Conservation (phyloP, 352 stramenopile species). For the Pythium oligandrum region DNA sequence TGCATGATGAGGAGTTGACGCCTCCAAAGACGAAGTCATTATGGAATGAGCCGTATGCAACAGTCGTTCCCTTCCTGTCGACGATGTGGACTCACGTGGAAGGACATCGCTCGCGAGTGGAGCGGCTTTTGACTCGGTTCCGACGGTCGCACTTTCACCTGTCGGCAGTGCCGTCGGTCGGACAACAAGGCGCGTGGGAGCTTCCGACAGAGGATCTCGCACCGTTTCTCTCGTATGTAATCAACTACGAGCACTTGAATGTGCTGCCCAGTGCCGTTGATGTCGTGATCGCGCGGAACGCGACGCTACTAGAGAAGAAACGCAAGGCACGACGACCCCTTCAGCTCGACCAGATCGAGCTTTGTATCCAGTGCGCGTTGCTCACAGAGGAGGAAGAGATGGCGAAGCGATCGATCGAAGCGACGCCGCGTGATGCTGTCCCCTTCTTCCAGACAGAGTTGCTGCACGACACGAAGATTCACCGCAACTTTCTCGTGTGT, state of each 20-base stretch:
- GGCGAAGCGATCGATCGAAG: neutral
- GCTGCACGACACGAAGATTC: neutral
- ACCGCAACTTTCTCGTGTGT: neutral
- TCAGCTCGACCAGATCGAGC: conserved; percentile 2
- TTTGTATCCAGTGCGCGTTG: conserved; percentile 4
- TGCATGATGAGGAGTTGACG: neutral
- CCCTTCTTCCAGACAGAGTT: conserved; percentile 4
- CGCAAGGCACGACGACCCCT: neutral
- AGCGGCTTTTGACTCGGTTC: conserved; percentile 1
- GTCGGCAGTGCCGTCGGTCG: conserved; percentile 1
- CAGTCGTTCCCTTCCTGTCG: conserved; percentile 1
- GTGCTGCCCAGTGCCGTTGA: conserved; percentile 1
- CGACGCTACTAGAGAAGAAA: conserved; percentile 7
- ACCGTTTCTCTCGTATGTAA: neutral
- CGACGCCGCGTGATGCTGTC: neutral
- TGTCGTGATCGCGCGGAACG: neutral
- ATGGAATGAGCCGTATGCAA: neutral
- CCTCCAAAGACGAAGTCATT: neutral
- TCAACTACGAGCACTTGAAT: neutral
- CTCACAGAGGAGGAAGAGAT: conserved; percentile 1
- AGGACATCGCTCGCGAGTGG: neutral
- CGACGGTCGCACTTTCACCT: neutral
- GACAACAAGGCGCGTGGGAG: conserved; percentile 6
- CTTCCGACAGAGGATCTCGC: neutral
- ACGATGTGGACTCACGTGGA: neutral